Percentiles rank a stretch among this genome's conserved stretches.
Evolutionary conservation across 345 rosid genomes (phyloP).

Genomic region (Citrus cavaleriei): DNA sequence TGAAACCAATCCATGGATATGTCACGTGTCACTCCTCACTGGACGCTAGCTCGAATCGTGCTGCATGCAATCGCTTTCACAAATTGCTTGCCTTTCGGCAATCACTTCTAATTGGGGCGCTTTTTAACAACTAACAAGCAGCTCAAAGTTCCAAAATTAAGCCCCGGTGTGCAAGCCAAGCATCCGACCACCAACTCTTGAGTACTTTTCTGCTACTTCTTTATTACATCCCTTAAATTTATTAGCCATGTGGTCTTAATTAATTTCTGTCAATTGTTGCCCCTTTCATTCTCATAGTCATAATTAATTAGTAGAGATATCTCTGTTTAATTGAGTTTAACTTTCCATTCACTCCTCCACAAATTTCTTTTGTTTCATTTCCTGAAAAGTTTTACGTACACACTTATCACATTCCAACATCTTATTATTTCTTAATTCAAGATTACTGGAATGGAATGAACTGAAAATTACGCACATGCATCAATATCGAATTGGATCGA

Average conservation of each 20-base stretch:
- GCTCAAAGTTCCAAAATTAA: neutral
- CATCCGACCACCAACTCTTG: conserved; percentile 11
- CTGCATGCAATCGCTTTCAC: neutral
- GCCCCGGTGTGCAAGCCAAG: neutral
- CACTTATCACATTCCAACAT: too few species aligned
- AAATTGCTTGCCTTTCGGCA: neutral
- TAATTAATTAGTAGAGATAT: neutral
- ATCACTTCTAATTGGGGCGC: too few species aligned
- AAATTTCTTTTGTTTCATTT: too few species aligned
- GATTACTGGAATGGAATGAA: too few species aligned
- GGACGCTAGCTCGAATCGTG: neutral
- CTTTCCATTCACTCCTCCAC: neutral
- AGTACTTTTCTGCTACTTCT: neutral
- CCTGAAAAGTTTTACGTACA: too few species aligned
- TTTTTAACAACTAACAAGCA: neutral
- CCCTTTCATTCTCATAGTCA: neutral
- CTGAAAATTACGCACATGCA: neutral
- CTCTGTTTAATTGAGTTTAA: neutral
- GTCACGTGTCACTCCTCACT: too few species aligned
- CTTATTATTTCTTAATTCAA: too few species aligned
- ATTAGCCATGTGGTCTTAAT: conserved; percentile 3
- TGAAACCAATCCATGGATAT: too few species aligned
- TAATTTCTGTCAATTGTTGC: neutral
- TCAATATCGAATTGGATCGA: neutral
- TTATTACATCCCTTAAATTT: neutral